A percentile compares a stretch with the other conserved stretches of the same genome.
These are phyloP conservation scores for Neolentinus lepideus DNA, from an alignment of 1,284 basidiomycete genomes.

Conservation along the genomic window DNA sequence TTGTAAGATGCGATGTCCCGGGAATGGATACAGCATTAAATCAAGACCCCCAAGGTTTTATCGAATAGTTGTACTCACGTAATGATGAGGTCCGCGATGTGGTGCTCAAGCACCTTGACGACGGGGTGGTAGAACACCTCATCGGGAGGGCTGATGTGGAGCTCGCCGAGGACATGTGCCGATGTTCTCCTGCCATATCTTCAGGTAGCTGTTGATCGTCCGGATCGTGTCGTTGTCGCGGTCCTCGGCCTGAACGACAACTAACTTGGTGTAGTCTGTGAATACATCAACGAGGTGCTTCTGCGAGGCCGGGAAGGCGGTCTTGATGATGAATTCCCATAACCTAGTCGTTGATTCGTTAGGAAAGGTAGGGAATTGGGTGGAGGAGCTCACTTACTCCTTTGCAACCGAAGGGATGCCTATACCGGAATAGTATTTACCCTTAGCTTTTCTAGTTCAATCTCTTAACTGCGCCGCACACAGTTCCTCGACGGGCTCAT, in stretches of 20 bases:
- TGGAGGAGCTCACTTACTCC: slow-evolving; percentile 18
- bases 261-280: slow-evolving; percentile 28
- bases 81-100: slow-evolving; percentile 31
- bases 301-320: slow-evolving; percentile 24
- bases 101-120: slow-evolving; percentile 25
- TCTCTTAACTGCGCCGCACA: too few relatives aligned
- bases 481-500: too few relatives aligned
- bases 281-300: slow-evolving; percentile 32
- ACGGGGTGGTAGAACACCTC: slow-evolving; percentile 31
- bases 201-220: slow-evolving; percentile 29
- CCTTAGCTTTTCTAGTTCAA: too few relatives aligned
- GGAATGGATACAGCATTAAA: slow-evolving; percentile 1
- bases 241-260: slow-evolving; percentile 35
- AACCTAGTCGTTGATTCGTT: slow-evolving; percentile 21
- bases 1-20: slow-evolving; percentile 37
- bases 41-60: too few relatives aligned
- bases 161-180: slow-evolving; percentile 31
- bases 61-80: slow-evolving; percentile 22
- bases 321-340: slow-evolving; percentile 27
- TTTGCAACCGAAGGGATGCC: too few relatives aligned
- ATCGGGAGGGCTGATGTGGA: slow-evolving; percentile 32
- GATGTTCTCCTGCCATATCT: slow-evolving; percentile 31
- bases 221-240: slow-evolving; percentile 24
- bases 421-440: too few relatives aligned
- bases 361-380: neutral